A percentile compares a stretch with the other conserved stretches of the same genome.
These are phyloP conservation scores for Phallus indusiatus DNA, from an alignment of 768 basidiomycete species.

Conservation along the genomic window DNA sequence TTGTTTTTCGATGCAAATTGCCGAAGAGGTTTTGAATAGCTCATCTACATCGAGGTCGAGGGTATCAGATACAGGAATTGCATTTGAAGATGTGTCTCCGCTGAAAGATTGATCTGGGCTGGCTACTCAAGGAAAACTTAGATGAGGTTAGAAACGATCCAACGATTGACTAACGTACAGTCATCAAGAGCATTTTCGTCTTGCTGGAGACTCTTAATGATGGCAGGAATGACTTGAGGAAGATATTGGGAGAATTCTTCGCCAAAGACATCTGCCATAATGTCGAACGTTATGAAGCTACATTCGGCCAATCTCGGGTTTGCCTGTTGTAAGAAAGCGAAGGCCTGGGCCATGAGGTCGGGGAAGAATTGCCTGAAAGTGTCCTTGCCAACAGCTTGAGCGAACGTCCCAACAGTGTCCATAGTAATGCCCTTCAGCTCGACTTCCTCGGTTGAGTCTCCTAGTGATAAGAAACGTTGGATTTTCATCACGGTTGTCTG, in stretches of 20 bases:
- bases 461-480: constrained; percentile 79
- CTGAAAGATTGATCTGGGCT: constrained; percentile 53
- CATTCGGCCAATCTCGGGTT: constrained; percentile 87
- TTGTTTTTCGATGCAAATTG: constrained; percentile 98
- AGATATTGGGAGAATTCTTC: constrained; percentile 90
- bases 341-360: constrained; percentile 93
- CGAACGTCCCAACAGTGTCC: constrained; percentile 98
- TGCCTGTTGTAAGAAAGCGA: constrained; percentile 80
- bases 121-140: constrained; percentile 5
- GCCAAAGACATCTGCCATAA: constrained; percentile 94
- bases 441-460: constrained; percentile 81
- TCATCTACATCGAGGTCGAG: constrained; percentile 74
- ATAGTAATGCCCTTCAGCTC: constrained; percentile 96
- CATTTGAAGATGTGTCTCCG: constrained; percentile 62
- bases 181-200: constrained; percentile 53
- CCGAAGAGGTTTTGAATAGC: constrained; percentile 86
- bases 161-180: constrained; percentile 26
- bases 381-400: constrained; percentile 93
- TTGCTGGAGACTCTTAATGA: constrained; percentile 77
- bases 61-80: constrained; percentile 48
- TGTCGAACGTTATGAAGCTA: constrained; percentile 96
- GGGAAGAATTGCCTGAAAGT: constrained; percentile 91
- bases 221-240: constrained; percentile 73
- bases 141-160: background rate
- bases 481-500: constrained; percentile 82